Evolutionary conservation across 2,329 filamentous ascomycete species (phyloP).

Genomic region (Diplodia scrobiculata): DNA sequence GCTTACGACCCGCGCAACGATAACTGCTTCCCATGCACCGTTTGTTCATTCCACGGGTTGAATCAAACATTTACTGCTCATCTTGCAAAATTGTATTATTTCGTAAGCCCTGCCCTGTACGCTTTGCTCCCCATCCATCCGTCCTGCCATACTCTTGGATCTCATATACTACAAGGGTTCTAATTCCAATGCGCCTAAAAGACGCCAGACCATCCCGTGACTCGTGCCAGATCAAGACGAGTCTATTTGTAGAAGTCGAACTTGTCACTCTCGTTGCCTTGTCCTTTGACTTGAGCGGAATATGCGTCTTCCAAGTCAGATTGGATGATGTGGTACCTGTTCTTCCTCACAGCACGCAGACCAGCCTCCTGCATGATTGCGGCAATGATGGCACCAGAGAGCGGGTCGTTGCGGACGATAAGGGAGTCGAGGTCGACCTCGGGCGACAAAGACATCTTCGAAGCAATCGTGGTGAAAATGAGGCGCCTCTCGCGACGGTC

Average conservation of each 20-base stretch:
- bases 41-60: too few species aligned
- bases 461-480: slow-evolving; percentile 95
- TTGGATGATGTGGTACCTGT: slow-evolving; percentile 99
- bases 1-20: background rate
- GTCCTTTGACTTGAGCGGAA: slow-evolving; percentile 90
- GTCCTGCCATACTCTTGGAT: background rate
- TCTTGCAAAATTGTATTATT: slow-evolving; percentile 1
- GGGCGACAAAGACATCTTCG: slow-evolving; percentile 94
- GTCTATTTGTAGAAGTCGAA: slow-evolving; percentile 67
- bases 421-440: slow-evolving; percentile 95
- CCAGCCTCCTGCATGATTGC: slow-evolving; percentile 99
- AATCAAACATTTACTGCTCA: background rate
- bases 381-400: slow-evolving; percentile 93
- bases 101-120: slow-evolving; percentile 13
- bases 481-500: slow-evolving; percentile 92
- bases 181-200: slow-evolving; percentile 17
- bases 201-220: slow-evolving; percentile 19
- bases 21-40: background rate
- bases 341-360: slow-evolving; percentile 90
- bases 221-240: slow-evolving; percentile 5
- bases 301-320: slow-evolving; percentile 95
- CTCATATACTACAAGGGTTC: slow-evolving; percentile 25
- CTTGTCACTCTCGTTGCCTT: slow-evolving; percentile 64
- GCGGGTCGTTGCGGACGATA: slow-evolving; percentile 93
- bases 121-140: slow-evolving; percentile 5